Evolutionary conservation across 2,329 filamentous ascomycete genomes (phyloP), one percentile per base, ranked within the genome.

Genomic region (Mariannaea sp.): DNA sequence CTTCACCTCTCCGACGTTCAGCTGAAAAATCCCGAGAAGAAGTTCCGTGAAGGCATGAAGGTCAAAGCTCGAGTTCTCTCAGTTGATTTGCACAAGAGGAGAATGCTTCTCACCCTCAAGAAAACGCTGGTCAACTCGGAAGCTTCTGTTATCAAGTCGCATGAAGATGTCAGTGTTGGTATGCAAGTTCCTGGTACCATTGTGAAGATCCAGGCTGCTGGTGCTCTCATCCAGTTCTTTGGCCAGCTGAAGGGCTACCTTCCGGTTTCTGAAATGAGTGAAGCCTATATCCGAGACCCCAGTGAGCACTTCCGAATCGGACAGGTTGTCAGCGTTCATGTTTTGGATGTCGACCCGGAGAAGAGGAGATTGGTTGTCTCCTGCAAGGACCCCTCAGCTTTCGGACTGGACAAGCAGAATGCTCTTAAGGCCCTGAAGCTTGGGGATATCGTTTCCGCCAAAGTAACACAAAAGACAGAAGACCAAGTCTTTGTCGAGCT

Each of bases 211-310:
- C 79, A 91, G 51, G 74, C 82, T 3, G 84, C 85, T 47, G 94
- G 94, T 54, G 94, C 94, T 9, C 84, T 93, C 14, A 88, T 99
- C 47, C 91, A 96, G 68, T 99, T 97, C 73, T 99, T 95, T 66
- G 91, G 91, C 14, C 75, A 80, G 7, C 79, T 99, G 16, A 84
- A 85, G 60, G 95, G 89, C 7, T 99, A 95, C 76, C 80, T 99
- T 49, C 94, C 94, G 2, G 87, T 96, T 1, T 90, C 90, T 1
- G 93, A 99, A 73, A 99, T 99, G 94, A 97, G 94, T 70, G 94
- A 99, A 70, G 92, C 92, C 9, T 97, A 88, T 68, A 97, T 99
- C 66, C 84, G 88, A 61, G 89, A 97, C 66, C 92, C 94, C 4
- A 84, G 83, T 39, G 86, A 95, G 66, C 92, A 97, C 73, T 99